Base-by-base conservation (phyloP, 2,329 filamentous ascomycete species). In the Alternaria incomplexa region DNA sequence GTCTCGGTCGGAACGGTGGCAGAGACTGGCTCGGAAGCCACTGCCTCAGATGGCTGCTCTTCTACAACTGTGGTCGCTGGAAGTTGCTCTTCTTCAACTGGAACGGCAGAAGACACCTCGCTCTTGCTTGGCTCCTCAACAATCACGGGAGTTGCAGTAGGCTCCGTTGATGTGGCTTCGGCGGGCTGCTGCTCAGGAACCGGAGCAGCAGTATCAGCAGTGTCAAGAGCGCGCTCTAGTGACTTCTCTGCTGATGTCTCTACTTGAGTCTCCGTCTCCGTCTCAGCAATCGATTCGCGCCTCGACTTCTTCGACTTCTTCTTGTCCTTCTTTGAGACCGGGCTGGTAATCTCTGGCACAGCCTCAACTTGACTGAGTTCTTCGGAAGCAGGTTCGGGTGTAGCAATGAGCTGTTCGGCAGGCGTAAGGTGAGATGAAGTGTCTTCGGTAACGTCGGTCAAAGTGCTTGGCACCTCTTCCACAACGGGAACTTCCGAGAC, bases 271-370 rank as follows among this genome's bases (percentile, higher is more conserved):
- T 63, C 59, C 2, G 51, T 30, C 20, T 58, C 65, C 20, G 57
- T 57, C n/a, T 69, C 68, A 2, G 59, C 61, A 17, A 61, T 40
- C 26, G 69, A 72, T 32, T 61, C 64, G 30, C 66, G 67, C 56
- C 74, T 73, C 8, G 65, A 56, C 26, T 76, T 74, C 64, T 76
- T 70, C 4, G 46, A 53, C 40, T 68, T 63, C 28, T 69, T 73
- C 52, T 75, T 73, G 59, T 71, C 70, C 46, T 71, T 69, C 50
- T 66, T 67, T 1, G 64, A 62, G 22, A 46, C 15, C 1, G 55
- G 26, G 4, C 26, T 20, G 4, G 40, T 32, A 3, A 43, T 22
- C 12, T 56, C 56, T n/a, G 17, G 40, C 8, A 28, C 17, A 23
- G 48, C 32, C 13, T 57, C 44, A 10, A 48, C 17, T 17, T 45